These are phyloP conservation scores for Apiospora sp. DNA, from an alignment of 2,329 filamentous ascomycete species.

Conservation along the genomic window DNA sequence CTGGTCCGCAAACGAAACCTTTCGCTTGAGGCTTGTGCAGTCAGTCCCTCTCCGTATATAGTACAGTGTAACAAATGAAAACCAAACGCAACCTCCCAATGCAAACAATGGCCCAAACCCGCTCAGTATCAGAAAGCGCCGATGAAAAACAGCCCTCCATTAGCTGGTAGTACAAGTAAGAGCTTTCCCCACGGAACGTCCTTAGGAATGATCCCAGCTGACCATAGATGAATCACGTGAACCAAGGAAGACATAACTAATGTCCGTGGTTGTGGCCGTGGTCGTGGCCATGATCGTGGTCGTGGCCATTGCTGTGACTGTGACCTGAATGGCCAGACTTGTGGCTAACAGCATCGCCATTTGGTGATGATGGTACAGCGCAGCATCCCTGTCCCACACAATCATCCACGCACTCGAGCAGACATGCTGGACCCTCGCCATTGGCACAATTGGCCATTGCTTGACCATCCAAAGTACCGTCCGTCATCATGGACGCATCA, in stretches of 20 bases:
- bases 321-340: slow-evolving; percentile 26
- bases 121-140: background rate
- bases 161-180: background rate
- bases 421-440: slow-evolving; percentile 45
- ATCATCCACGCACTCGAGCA: slow-evolving; percentile 61
- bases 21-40: background rate
- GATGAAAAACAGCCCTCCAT: background rate
- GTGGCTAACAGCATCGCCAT: slow-evolving; percentile 21
- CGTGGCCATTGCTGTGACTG: slow-evolving; percentile 21
- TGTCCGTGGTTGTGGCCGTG: slow-evolving; percentile 19
- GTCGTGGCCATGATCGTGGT: slow-evolving; percentile 6
- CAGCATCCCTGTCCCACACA: slow-evolving; percentile 57
- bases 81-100: background rate
- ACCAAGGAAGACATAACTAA: slow-evolving; percentile 12
- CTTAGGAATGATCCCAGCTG: background rate
- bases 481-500: background rate
- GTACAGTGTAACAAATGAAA: slow-evolving; percentile 12
- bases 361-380: slow-evolving; percentile 33
- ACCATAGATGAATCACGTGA: background rate
- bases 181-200: background rate
- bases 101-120: background rate
- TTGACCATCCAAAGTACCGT: slow-evolving; percentile 36
- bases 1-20: background rate
- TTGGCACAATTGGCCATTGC: slow-evolving; percentile 31
- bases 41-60: background rate